A percentile compares a stretch with the other conserved stretches of the same genome.
phyloP scores from a whole-genome alignment of 2,329 filamentous ascomycete species.

The Colletotrichum sp. region DNA sequence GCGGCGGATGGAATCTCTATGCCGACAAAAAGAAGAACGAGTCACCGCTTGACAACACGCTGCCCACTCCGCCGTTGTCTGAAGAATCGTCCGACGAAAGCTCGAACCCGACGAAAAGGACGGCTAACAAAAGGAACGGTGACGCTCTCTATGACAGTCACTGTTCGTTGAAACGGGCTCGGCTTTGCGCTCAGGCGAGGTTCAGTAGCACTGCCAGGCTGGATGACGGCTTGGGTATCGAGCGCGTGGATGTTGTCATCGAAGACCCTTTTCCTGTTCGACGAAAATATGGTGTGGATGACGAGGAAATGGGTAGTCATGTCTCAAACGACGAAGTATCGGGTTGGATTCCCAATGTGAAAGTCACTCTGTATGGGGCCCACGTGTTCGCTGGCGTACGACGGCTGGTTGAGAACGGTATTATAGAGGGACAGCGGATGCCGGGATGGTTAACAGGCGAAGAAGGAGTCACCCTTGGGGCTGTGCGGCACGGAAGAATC shows the following conservation, averaged over 20 bases:
- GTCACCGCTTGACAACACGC: constrained; percentile 58
- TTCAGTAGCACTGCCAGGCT: constrained; percentile 69
- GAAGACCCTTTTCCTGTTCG: constrained; percentile 59
- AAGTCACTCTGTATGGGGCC: constrained; percentile 73
- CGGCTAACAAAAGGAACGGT: constrained; percentile 4
- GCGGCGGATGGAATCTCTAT: constrained; percentile 83
- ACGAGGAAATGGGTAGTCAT: constrained; percentile 24
- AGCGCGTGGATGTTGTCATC: constrained; percentile 64
- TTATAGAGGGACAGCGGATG: constrained; percentile 79
- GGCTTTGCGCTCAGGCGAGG: constrained; percentile 65
- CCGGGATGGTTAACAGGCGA: constrained; percentile 93
- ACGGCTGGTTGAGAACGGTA: constrained; percentile 76
- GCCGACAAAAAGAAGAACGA: constrained; percentile 63
- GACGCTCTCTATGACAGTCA: background rate
- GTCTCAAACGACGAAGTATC: constrained; percentile 7
- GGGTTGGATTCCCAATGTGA: constrained; percentile 63
- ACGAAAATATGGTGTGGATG: constrained; percentile 32
- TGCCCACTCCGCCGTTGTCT: constrained; percentile 54
- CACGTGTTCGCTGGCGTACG: constrained; percentile 85
- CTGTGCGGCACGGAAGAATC: constrained; percentile 71
- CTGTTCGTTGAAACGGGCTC: background rate
- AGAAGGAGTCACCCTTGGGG: constrained; percentile 77
- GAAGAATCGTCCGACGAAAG: constrained; percentile 32
- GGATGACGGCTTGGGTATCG: constrained; percentile 65
- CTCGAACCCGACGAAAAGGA: background rate